phyloP scores from a whole-genome alignment of 108 stramenopile species.

The Stephanodiscus triporus region DNA sequence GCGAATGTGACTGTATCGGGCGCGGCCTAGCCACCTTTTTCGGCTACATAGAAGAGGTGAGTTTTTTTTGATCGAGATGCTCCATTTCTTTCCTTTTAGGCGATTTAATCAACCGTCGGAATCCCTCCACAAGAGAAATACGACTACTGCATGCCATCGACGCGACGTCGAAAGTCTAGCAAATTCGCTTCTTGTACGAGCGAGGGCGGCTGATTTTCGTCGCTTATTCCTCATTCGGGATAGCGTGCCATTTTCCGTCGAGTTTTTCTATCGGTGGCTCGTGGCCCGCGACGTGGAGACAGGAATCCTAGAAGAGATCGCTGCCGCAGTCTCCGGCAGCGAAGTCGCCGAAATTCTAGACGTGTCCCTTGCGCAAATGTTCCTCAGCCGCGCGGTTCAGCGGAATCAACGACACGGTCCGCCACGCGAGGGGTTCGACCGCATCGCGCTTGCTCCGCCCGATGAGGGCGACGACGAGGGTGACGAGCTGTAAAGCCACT shows the following conservation, averaged over 20 bases:
- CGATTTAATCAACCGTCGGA: background rate
- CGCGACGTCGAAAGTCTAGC: conserved; percentile 23
- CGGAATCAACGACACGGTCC: conserved; percentile 12
- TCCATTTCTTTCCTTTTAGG: background rate
- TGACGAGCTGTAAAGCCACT: conserved; percentile 42
- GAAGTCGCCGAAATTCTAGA: conserved; percentile 33
- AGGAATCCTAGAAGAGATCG: conserved; percentile 25
- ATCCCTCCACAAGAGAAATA: conserved; percentile 7
- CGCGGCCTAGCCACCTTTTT: conserved; percentile 39
- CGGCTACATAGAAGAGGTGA: conserved; percentile 32
- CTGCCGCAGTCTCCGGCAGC: conserved; percentile 25
- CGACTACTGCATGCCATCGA: conserved; percentile 7
- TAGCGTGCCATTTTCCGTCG: conserved; percentile 28
- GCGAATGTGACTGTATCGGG: conserved; percentile 30
- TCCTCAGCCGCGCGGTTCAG: conserved; percentile 42
- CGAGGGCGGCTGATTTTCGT: conserved; percentile 39
- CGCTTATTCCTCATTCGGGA: conserved; percentile 33
- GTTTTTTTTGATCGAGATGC: background rate
- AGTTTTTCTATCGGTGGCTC: conserved; percentile 46
- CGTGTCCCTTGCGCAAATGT: conserved; percentile 44
- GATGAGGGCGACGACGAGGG: conserved; percentile 15
- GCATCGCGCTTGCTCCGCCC: background rate
- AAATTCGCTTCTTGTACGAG: conserved; percentile 14
- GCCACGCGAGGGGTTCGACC: conserved; percentile 4
- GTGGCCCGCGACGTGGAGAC: conserved; percentile 24